Percentiles rank a stretch among this genome's conserved stretches.
These are phyloP conservation scores for Guyanaporus albipodus DNA, from an alignment of 768 basidiomycete genomes.

Conservation along the genomic window DNA sequence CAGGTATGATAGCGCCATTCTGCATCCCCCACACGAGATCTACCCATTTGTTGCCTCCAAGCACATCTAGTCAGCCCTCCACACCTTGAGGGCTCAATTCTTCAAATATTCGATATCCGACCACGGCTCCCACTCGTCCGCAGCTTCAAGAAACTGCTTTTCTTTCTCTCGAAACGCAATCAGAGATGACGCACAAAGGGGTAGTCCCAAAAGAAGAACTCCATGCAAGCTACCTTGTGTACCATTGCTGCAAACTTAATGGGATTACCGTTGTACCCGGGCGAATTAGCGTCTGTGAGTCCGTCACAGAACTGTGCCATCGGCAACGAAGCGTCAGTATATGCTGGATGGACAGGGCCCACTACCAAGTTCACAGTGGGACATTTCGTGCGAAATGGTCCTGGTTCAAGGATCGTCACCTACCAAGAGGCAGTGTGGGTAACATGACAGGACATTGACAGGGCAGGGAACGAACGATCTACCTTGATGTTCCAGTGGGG, in stretches of 20 bases:
- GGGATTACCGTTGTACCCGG: conserved; percentile 14
- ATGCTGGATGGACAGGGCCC: conserved; percentile 12
- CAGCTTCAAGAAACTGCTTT: conserved; percentile 9
- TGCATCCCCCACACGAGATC: too few relatives aligned
- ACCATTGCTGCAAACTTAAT: conserved; percentile 13
- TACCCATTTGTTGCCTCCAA: too few relatives aligned
- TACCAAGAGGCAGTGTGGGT: too few relatives aligned
- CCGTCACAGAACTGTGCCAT: too few relatives aligned
- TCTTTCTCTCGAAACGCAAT: neutral
- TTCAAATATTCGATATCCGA: too few relatives aligned
- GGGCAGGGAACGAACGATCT: neutral
- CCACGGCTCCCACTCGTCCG: conserved; percentile 16
- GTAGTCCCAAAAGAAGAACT: conserved; percentile 15
- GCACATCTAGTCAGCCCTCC: too few relatives aligned
- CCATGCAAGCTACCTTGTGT: conserved; percentile 5
- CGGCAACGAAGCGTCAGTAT: conserved; percentile 6
- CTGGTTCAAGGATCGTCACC: conserved; percentile 4
- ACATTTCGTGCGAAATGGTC: conserved; percentile 1
- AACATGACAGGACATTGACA: too few relatives aligned
- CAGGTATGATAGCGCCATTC: too few relatives aligned
- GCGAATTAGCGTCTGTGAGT: too few relatives aligned
- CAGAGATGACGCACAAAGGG: neutral
- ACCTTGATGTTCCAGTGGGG: conserved; percentile 25
- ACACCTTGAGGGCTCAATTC: too few relatives aligned
- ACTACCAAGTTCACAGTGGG: neutral